Percentiles rank a stretch among this genome's conserved stretches.
These are phyloP conservation scores for Colletotrichum higginsianum DNA, from an alignment of 2,329 filamentous ascomycete species.

Conservation along the genomic window DNA sequence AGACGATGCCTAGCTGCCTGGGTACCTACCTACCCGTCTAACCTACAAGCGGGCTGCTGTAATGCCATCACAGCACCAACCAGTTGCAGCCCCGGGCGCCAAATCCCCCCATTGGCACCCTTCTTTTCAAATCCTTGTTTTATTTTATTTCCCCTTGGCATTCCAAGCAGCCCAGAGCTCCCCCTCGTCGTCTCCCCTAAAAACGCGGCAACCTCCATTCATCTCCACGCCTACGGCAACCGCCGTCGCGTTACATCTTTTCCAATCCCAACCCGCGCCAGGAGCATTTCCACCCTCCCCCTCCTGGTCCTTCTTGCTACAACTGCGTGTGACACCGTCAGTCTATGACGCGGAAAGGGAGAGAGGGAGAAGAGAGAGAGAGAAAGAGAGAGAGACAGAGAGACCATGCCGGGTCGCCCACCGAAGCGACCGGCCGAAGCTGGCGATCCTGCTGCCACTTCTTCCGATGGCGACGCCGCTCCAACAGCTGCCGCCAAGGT, in stretches of 20 bases:
- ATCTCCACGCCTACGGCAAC: constrained; percentile 23
- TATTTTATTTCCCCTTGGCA: too few species aligned
- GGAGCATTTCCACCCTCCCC: neutral
- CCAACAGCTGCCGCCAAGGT: constrained; percentile 53
- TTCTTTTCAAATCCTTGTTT: neutral
- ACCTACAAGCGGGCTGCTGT: too few species aligned
- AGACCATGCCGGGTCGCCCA: constrained; percentile 54
- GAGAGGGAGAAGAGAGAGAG: neutral
- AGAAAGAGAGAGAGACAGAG: neutral
- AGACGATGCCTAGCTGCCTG: too few species aligned
- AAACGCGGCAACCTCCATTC: constrained; percentile 38
- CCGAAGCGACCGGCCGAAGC: constrained; percentile 61
- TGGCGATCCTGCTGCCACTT: constrained; percentile 49
- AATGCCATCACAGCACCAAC: too few species aligned
- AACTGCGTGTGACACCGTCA: neutral
- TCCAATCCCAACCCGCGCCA: neutral
- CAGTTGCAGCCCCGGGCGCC: too few species aligned
- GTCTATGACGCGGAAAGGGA: too few species aligned
- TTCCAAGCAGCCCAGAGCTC: constrained; percentile 2
- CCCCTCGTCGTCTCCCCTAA: constrained; percentile 7
- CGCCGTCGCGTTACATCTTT: constrained; percentile 33
- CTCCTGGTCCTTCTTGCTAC: neutral
- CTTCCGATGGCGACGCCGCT: constrained; percentile 51
- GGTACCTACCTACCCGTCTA: too few species aligned
- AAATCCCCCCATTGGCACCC: neutral